Conservation (phyloP, 805 yeast species). For the Saccharomyces kudriavzevii region DNA sequence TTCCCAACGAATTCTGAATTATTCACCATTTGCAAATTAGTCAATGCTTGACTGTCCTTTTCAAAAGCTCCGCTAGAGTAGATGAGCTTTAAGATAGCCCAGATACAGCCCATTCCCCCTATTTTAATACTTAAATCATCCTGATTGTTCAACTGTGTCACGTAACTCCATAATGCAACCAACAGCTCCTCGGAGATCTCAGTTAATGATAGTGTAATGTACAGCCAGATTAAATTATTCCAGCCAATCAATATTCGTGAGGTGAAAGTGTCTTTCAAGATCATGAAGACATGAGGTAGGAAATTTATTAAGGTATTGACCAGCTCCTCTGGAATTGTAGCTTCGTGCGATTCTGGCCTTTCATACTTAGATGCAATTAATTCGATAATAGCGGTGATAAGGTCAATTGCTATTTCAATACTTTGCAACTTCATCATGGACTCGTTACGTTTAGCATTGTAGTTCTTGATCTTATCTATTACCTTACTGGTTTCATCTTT, state of each 20-base stretch:
- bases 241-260: constrained; percentile 55
- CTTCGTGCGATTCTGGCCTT: background rate
- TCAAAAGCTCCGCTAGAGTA: constrained; percentile 12
- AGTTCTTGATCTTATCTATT: constrained; percentile 28
- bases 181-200: constrained; percentile 12
- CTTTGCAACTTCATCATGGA: constrained; percentile 52
- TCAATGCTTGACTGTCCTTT: constrained; percentile 8
- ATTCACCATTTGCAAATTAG: constrained; percentile 12
- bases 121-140: constrained; percentile 27
- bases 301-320: constrained; percentile 12
- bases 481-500: constrained; percentile 16
- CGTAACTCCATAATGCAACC: constrained; percentile 13
- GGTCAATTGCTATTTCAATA: constrained; percentile 64
- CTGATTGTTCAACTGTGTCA: constrained; percentile 6
- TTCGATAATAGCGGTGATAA: constrained; percentile 70
- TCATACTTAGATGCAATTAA: constrained; percentile 32
- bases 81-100: constrained; percentile 36
- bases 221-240: constrained; percentile 61
- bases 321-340: constrained; percentile 8
- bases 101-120: constrained; percentile 35
- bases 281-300: constrained; percentile 33
- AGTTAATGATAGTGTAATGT: constrained; percentile 10
- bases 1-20: constrained; percentile 24
- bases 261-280: constrained; percentile 41
- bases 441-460: constrained; percentile 34